Percentiles rank a stretch among this genome's conserved stretches.
Conservation (phyloP, 2,329 filamentous ascomycete genomes). For the Aureobasidium pullulans region DNA sequence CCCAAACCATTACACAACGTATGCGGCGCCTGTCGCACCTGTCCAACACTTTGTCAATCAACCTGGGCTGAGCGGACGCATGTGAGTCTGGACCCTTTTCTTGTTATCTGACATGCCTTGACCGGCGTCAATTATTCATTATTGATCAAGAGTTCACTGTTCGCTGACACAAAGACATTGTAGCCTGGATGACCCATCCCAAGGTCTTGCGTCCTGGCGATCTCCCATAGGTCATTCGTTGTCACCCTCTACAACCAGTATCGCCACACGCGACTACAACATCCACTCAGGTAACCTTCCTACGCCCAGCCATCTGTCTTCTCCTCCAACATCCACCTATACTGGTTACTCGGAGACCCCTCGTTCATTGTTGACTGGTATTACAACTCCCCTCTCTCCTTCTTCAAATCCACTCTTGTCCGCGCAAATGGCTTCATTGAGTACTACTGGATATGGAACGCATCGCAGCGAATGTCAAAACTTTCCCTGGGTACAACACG, state of each 20-base stretch:
- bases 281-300: constrained; percentile 24
- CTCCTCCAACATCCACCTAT: constrained; percentile 22
- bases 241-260: background rate
- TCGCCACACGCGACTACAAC: constrained; percentile 10
- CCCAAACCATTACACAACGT: constrained; percentile 28
- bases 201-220: constrained; percentile 22
- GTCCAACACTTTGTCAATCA: constrained; percentile 32
- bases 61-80: constrained; percentile 32
- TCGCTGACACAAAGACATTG: constrained; percentile 13
- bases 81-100: constrained; percentile 36
- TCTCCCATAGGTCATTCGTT: constrained; percentile 18
- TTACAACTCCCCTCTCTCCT: constrained; percentile 21
- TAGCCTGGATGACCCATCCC: constrained; percentile 10
- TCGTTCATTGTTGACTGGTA: constrained; percentile 21
- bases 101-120: constrained; percentile 7
- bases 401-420: constrained; percentile 9
- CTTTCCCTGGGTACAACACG: constrained; percentile 40
- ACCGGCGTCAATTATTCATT: constrained; percentile 12
- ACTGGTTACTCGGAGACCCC: constrained; percentile 26
- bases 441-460: constrained; percentile 20
- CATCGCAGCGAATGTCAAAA: constrained; percentile 26
- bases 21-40: constrained; percentile 26
- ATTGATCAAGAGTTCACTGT: constrained; percentile 20
- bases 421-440: constrained; percentile 24
- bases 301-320: constrained; percentile 24